Conservation (phyloP, 2,329 filamentous ascomycete species). For the Hysterium pulicare region DNA sequence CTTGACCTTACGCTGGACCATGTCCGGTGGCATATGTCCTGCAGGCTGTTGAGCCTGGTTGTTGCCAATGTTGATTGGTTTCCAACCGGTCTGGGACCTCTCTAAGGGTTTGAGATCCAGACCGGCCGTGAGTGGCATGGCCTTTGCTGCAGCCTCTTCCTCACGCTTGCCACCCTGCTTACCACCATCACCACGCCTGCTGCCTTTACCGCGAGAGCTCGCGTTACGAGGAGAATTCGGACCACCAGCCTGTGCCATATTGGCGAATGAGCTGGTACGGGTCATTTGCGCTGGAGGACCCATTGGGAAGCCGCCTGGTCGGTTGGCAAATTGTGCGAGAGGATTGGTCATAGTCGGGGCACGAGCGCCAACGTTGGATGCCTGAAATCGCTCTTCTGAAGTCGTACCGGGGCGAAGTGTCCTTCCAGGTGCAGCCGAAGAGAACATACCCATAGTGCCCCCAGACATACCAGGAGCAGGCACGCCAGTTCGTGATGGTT, state of each 20-base stretch:
- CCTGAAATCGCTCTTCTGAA: constrained; percentile 67
- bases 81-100: constrained; percentile 77
- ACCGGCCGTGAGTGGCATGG: constrained; percentile 86
- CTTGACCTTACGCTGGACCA: constrained; percentile 99
- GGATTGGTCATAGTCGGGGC: constrained; percentile 44
- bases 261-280: constrained; percentile 59
- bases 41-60: constrained; percentile 31
- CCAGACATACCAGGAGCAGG: constrained; percentile 12
- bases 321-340: constrained; percentile 58
- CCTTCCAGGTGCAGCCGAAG: constrained; percentile 47
- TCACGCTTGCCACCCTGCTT: constrained; percentile 53
- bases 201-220: constrained; percentile 61
- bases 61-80: constrained; percentile 68
- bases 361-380: constrained; percentile 23
- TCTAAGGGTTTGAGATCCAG: constrained; percentile 75
- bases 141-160: constrained; percentile 68
- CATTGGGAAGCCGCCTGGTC: constrained; percentile 61
- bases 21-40: constrained; percentile 72
- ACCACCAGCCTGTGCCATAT: constrained; percentile 56
- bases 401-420: constrained; percentile 73
- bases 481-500: constrained; percentile 41
- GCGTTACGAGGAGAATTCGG: constrained; percentile 70
- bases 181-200: constrained; percentile 55
- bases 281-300: constrained; percentile 57
- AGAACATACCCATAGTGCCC: constrained; percentile 61